phyloP scores from a whole-genome alignment of 2,329 filamentous ascomycete species.

The Ophiosphaerella narmari region DNA sequence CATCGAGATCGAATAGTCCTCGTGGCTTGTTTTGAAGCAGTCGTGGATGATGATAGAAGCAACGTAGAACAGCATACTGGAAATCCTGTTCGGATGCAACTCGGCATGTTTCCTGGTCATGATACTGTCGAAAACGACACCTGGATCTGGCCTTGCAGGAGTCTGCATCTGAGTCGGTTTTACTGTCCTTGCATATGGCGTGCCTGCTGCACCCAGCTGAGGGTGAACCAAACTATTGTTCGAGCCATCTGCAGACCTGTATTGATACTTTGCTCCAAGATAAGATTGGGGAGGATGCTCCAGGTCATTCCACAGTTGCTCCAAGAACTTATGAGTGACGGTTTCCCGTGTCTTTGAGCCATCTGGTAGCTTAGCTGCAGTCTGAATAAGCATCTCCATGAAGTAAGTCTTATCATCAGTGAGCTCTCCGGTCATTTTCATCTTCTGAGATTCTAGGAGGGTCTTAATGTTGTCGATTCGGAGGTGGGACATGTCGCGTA shows the following conservation, averaged over 20 bases:
- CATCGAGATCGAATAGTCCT: slow-evolving; percentile 65
- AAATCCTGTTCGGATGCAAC: slow-evolving; percentile 73
- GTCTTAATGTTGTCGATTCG: slow-evolving; percentile 43
- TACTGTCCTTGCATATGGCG: slow-evolving; percentile 72
- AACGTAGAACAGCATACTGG: slow-evolving; percentile 74
- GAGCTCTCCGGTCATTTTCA: slow-evolving; percentile 54
- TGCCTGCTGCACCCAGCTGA: slow-evolving; percentile 66
- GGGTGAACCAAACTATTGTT: slow-evolving; percentile 65
- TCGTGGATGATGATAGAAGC: slow-evolving; percentile 69
- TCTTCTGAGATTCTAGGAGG: slow-evolving; percentile 41
- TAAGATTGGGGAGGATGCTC: slow-evolving; percentile 54
- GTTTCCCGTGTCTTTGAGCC: slow-evolving; percentile 44
- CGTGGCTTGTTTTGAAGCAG: slow-evolving; percentile 67
- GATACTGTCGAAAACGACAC: slow-evolving; percentile 69
- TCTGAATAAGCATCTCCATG: slow-evolving; percentile 62
- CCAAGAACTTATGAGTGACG: slow-evolving; percentile 52
- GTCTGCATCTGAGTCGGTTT: slow-evolving; percentile 61
- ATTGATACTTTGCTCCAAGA: slow-evolving; percentile 52
- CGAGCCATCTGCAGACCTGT: slow-evolving; percentile 56
- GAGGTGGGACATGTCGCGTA: slow-evolving; percentile 41
- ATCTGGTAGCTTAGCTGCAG: slow-evolving; percentile 51
- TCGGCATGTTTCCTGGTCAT: slow-evolving; percentile 67
- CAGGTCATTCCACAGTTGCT: slow-evolving; percentile 54
- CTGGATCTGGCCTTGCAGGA: slow-evolving; percentile 66
- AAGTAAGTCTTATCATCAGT: slow-evolving; percentile 66